A percentile compares a stretch with the other conserved stretches of the same genome.
Conservation (phyloP, 768 basidiomycete genomes). For the Calocera cornea region DNA sequence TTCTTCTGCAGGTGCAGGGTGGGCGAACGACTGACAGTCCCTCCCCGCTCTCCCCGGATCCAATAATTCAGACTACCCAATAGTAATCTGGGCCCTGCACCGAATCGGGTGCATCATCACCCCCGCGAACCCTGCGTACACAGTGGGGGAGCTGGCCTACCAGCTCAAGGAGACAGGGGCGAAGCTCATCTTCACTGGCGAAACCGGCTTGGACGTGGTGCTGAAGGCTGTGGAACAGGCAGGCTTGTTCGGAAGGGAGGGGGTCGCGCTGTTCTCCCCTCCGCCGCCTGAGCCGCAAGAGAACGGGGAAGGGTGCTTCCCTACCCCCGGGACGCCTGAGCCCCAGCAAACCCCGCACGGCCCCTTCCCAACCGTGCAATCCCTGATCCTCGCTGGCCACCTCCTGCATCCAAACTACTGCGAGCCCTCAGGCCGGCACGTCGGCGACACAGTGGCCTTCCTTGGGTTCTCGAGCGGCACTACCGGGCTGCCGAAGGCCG, state of each 20-base stretch:
- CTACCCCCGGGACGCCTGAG: too few species aligned
- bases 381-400: neutral
- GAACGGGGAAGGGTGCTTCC: too few species aligned
- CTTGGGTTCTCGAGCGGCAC: conserved; percentile 64
- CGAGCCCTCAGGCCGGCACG: neutral
- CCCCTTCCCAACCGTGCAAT: neutral
- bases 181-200: conserved; percentile 2
- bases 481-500: conserved; percentile 52
- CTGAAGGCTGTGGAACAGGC: neutral
- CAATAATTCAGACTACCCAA: conserved; percentile 24
- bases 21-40: too few species aligned
- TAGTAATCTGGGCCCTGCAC: conserved; percentile 39
- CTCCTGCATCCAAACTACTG: neutral
- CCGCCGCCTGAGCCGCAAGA: too few species aligned
- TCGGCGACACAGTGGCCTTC: conserved; percentile 43
- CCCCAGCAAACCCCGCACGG: neutral
- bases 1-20: too few species aligned
- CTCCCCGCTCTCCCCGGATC: neutral
- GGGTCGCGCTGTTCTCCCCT: too few species aligned
- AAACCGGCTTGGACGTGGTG: neutral
- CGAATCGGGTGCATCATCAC: conserved; percentile 17
- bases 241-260: conserved; percentile 14
- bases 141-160: conserved; percentile 42
- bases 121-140: conserved; percentile 45
- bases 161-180: conserved; percentile 40